Conservation (phyloP, 129 eudicot genomes). For the Saussurea involucrata region DNA sequence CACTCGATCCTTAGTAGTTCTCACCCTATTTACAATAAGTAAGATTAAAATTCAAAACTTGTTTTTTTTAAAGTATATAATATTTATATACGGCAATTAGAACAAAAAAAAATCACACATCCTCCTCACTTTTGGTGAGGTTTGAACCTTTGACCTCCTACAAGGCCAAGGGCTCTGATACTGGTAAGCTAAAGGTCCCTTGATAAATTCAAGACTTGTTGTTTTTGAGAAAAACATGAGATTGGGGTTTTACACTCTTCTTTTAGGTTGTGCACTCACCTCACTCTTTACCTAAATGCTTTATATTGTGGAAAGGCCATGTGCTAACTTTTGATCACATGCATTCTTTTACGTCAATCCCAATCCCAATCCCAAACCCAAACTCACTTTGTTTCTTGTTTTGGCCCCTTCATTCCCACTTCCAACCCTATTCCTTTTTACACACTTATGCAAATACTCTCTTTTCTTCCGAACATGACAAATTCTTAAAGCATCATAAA, state of each 20-base stretch:
- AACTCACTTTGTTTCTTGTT: conserved; percentile 11
- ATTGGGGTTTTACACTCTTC: not conserved
- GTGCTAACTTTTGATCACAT: conserved; percentile 32
- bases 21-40: too few species aligned
- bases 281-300: conserved; percentile 12
- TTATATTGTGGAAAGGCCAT: conserved; percentile 1
- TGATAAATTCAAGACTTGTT: not conserved
- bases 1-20: too few species aligned
- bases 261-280: not conserved
- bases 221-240: not conserved
- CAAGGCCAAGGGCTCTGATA: too few species aligned
- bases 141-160: too few species aligned
- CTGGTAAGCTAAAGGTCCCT: too few species aligned
- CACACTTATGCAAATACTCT: not conserved
- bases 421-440: conserved; percentile 4
- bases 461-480: conserved; percentile 2
- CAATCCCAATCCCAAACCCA: too few species aligned
- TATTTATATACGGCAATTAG: too few species aligned
- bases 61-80: too few species aligned
- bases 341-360: conserved; percentile 36
- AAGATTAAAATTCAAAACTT: too few species aligned
- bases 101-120: too few species aligned
- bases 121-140: too few species aligned
- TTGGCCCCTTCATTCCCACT: conserved; percentile 22
- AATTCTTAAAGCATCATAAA: conserved; percentile 9